A percentile compares a stretch with the other conserved stretches of the same genome.
These are phyloP conservation scores for Podaxis rugospora DNA, from an alignment of 768 basidiomycete species.

Conservation along the genomic window DNA sequence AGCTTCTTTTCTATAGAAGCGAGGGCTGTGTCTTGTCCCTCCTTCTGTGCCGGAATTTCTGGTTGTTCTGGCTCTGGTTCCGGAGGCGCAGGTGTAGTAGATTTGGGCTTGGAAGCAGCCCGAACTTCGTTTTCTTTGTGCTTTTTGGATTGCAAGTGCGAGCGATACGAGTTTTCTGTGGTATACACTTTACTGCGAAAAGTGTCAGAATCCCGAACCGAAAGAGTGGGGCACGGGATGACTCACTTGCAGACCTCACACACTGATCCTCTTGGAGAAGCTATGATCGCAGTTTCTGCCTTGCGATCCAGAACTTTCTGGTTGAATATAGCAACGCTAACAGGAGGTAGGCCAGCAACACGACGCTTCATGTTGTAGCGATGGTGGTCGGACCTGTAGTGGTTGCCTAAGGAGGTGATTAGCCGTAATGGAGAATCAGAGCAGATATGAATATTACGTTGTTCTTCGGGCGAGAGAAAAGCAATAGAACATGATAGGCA, in stretches of 20 bases:
- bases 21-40: conserved; percentile 15
- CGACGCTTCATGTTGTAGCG: conserved; percentile 98
- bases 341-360: conserved; percentile 84
- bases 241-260: conserved; percentile 87
- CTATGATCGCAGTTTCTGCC: conserved; percentile 67
- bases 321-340: conserved; percentile 74
- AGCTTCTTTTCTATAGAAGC: conserved; percentile 10
- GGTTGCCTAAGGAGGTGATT: conserved; percentile 49
- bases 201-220: not conserved
- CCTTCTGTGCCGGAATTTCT: conserved; percentile 1
- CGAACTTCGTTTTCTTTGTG: conserved; percentile 77
- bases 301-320: conserved; percentile 82
- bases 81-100: conserved; percentile 10
- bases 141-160: conserved; percentile 85
- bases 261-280: conserved; percentile 50
- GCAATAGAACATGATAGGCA: conserved; percentile 91
- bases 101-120: conserved; percentile 23
- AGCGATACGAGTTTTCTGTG: conserved; percentile 82
- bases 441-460: conserved; percentile 42
- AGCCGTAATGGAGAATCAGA: conserved; percentile 5
- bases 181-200: conserved; percentile 76
- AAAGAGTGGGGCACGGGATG: not conserved
- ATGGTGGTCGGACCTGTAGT: conserved; percentile 94
- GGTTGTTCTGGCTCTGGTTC: not conserved
- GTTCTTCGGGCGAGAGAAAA: conserved; percentile 77